Conservation (phyloP, 352 stramenopile genomes). For the Phytophthora citrophthora region DNA sequence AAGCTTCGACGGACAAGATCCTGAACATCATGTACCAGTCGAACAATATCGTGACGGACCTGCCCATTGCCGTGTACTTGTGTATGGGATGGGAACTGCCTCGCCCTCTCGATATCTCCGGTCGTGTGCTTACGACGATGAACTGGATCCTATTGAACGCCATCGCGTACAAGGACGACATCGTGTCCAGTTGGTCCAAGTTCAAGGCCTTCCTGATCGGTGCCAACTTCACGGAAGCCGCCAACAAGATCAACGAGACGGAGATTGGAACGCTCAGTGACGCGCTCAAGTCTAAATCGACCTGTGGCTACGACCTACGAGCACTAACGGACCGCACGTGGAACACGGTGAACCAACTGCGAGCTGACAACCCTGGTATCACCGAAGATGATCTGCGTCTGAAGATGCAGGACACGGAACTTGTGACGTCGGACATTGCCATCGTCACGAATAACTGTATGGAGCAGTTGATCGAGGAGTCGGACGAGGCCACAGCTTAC, state of each 20-base stretch:
- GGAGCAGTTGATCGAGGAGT: constrained; percentile 40
- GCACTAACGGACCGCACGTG: constrained; percentile 52
- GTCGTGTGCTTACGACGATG: constrained; percentile 42
- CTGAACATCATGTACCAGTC: constrained; percentile 61
- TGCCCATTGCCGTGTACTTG: constrained; percentile 57
- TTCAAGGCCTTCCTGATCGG: constrained; percentile 43
- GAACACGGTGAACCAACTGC: constrained; percentile 46
- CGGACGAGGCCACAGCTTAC: constrained; percentile 35
- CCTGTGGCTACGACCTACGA: constrained; percentile 51
- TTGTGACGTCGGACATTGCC: constrained; percentile 60
- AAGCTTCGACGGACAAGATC: constrained; percentile 56
- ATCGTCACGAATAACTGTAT: constrained; percentile 56
- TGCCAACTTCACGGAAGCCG: constrained; percentile 36
- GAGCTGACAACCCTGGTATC: constrained; percentile 35
- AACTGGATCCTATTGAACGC: constrained; percentile 45
- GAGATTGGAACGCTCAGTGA: constrained; percentile 45
- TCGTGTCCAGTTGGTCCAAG: constrained; percentile 36
- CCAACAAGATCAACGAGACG: constrained; percentile 34
- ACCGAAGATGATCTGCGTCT: constrained; percentile 51
- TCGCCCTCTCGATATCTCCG: constrained; percentile 26
- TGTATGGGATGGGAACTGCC: constrained; percentile 45
- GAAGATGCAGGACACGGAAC: constrained; percentile 46
- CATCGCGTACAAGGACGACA: constrained; percentile 45
- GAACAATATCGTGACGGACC: constrained; percentile 59
- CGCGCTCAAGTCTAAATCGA: constrained; percentile 40